Base-by-base conservation (phyloP, 768 basidiomycete species). In the Russula dissimulans region DNA sequence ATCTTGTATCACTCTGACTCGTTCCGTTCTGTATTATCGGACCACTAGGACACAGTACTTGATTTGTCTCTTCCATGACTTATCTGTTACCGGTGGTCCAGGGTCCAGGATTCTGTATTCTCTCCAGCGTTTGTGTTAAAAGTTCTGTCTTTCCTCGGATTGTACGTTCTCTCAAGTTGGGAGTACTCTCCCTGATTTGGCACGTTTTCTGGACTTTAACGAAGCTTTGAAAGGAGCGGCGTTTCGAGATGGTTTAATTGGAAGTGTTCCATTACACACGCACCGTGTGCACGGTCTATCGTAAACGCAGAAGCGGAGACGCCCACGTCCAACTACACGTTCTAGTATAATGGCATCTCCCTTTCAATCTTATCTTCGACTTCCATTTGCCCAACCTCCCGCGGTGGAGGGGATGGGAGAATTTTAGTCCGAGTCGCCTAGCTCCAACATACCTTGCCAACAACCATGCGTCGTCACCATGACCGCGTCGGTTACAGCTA, bases 311-410 rank as follows among this genome's bases (percentile, higher is more conserved):
- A 93, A 71, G 70, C 81, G 5, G 88, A 91, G 71, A 82, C 91
- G 57, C 85, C 87, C 15, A 75, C 79, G 57, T 85, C 89, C 69
- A 92, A 91, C 73, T 89, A 26, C 22, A 26, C 87, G 1, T 69
- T 87, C 17, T 73, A 88, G 8, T 78, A 91, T 51, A 92, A 93
- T 68, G 71, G 76, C 8, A 74, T 91, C 18, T 89, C 87, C 61
- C 70, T 79, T 12, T 89, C 86, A 11, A 83, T 91, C 59, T 90
- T 69, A 75, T 79, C n/a, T 89, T 91, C 69, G 87, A 91, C 67
- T 69, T 85, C 49, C 69, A 91, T 31, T 75, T 93, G 14, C 77
- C 22, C 22, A 26, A 81, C 18, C 88, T 89, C 3, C 77, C 90
- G 22, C 87, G 15, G 79, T 77, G 18, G 78, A 5, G 1, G 53